Base-by-base conservation (phyloP, 805 yeast species). In the Metschnikowia cubensis region DNA sequence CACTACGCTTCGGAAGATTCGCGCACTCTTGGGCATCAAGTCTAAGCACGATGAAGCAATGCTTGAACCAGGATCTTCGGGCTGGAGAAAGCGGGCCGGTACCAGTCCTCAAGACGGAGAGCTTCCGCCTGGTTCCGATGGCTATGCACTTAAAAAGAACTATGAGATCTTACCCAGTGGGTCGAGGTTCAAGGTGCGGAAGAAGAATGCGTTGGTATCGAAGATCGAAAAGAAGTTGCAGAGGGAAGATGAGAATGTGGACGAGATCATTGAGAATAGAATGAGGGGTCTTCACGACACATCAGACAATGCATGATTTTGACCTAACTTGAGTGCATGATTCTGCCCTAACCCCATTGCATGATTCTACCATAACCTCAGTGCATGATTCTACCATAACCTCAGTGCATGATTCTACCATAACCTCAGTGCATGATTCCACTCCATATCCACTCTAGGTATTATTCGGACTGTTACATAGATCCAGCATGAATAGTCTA, bases 121-220 rank as follows among this genome's bases (percentile, higher is more conserved):
- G 53, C 61, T 76, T 14, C 79, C 83, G 6, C 82, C 85, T 2
- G 77, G 82, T 35, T 59, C 68, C 15, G 71, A 58, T 5, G 74
- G 75, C 1, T 53, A 52, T 20, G 69, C 59, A 0, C 45, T 67
- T 13, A 51, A 50, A 20, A 63, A 58, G 17, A 70, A 61, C 44
- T 74, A 68, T 50, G 92, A 85, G 56, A 68, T 83, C 42, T 72
- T 87, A 50, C 95, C 95, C 1, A 84, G 91, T 63, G 95, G 96
- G 35, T 80, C 84, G 54, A 67, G 81, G 14, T 72, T 87, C 20
- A 77, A 75, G 69, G 63, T 69, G 61, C 48, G 42, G 31, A 65
- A 56, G 47, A 52, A 60, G 37, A 56, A 50, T 4, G 55, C 58
- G 25, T 35, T 56, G 31, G 58, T 66, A 48, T 56, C 64, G 11